Evolutionary conservation across 371 early-diverging fungal genomes (phyloP), one percentile per base, ranked within the genome.

Genomic region (Dentiscutata heterogama): DNA sequence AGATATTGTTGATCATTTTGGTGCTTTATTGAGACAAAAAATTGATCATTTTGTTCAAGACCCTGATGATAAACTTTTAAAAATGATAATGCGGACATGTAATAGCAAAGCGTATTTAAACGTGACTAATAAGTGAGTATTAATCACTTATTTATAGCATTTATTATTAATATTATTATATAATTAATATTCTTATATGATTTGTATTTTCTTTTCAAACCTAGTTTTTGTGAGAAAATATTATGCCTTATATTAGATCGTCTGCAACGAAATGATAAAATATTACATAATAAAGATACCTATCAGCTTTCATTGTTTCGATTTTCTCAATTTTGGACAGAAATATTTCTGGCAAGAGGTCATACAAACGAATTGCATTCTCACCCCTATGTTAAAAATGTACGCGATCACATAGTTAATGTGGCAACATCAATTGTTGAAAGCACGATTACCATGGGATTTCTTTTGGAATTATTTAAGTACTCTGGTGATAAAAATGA

Each of bases 301-400:
- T 22, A n/a, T 58, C 58, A 58, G 22, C 58, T 22, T 58, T 20
- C 14, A 16, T 64, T 63, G 50, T 46, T 61, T 10, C 22, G 22
- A 5, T 35, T 0, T 27, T 61, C 64, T 2, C n/a, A 64, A n/a
- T 78, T 78, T 42, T 78, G 78, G 78, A 58, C 13, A 6, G 31
- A 14, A 6, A 65, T 78, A n/a, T 64, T 78, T n/a, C 35, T 11
- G 3, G 78, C 78, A n/a, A 35, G 20, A 11, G 78, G 78, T 14
- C 20, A 4, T 14, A 58, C 58, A 16, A 31, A 42, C 2, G 22
- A 10, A n/a, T 46, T 78, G 14, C n/a, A 50, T 50, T 42, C 61
- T 22, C 78, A 78, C 50, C 50, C 18, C n/a, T 35, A 64, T 42
- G 46, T 61, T 13, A 20, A 64, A 50, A 25, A 51, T n/a, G 39